phyloP scores from a whole-genome alignment of 441 rosid species.

The Erysimum cheiri region DNA sequence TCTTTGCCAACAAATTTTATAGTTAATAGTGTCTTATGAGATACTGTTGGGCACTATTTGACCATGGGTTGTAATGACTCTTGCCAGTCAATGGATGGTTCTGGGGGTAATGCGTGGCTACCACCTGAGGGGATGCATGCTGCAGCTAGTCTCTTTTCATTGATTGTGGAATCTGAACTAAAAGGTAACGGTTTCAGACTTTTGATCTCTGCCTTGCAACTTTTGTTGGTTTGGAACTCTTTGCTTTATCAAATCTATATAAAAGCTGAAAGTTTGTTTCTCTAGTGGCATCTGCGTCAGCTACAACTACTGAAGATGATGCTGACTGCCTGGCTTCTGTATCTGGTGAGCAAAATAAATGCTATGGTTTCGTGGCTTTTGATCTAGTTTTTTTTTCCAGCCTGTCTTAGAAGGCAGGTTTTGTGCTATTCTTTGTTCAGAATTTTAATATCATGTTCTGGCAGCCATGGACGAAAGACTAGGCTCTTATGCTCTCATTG shows the following conservation, averaged over 20 bases:
- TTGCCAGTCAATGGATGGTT: constrained; percentile 70
- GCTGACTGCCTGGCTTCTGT: constrained; percentile 79
- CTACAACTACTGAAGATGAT: constrained; percentile 67
- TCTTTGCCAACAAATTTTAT: constrained; percentile 32
- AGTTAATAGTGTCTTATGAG: constrained; percentile 24
- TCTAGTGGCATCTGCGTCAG: constrained; percentile 85
- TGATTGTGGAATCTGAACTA: constrained; percentile 85
- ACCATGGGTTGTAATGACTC: constrained; percentile 42
- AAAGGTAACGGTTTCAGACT: constrained; percentile 56
- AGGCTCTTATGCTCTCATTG: constrained; percentile 96
- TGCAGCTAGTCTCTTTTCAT: constrained; percentile 77
- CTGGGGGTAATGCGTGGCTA: constrained; percentile 61
- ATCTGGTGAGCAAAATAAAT: constrained; percentile 65
- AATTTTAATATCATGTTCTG: constrained; percentile 35
- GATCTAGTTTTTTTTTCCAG: constrained; percentile 28
- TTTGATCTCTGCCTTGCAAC: constrained; percentile 24
- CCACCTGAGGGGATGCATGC: constrained; percentile 88
- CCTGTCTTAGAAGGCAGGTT: constrained; percentile 33
- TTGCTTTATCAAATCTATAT: constrained; percentile 32
- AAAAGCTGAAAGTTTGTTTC: constrained; percentile 35
- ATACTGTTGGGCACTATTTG: constrained; percentile 34
- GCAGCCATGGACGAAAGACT: constrained; percentile 98
- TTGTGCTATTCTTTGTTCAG: constrained; percentile 30
- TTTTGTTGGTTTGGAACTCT: constrained; percentile 38
- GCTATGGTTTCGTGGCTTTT: constrained; percentile 17